Base-by-base conservation (phyloP, 352 stramenopile genomes). In the Poterioochromonas sp. region DNA sequence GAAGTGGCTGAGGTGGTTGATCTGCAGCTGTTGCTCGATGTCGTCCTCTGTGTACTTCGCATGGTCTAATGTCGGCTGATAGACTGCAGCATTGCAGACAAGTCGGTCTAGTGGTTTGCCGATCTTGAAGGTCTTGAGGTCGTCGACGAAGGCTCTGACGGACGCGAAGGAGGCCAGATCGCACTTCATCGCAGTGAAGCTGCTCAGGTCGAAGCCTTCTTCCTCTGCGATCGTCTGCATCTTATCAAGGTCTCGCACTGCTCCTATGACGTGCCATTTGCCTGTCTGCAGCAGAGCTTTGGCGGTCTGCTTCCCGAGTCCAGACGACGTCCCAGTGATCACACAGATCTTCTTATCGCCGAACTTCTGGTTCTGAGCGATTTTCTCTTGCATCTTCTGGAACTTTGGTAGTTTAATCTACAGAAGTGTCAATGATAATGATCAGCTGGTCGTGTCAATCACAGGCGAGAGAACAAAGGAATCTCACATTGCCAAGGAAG, bases 61-160 rank as follows among this genome's bases (percentile, higher is more conserved):
- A 78, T 90, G 84, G 20, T 37, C 18, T 26, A 90, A 80, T 29
- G 84, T 83, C 41, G 88, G 88, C 78, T 90, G 87, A 81, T 92
- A 94, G 18, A 93, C 87, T 62, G 87, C 89, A 60, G 89, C 88
- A 82, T 94, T 94, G 80, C 89, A 94, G 47, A 94, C 85, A 51
- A 93, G 83, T 41, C 85, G 81, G 83, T 91, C 88, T 65, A 90
- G 84, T 1, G 87, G 87, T 65, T 90, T 83, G n/a, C 70, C 84
- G 79, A 68, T 44, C n/a, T 74, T 60, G 29, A 60, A 51, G 3
- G 12, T 12, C 47, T 51, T 15, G 5, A 74, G 54, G 12, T 90
- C 82, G 1, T 88, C 76, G 60, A 84, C 88, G 82, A 94, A 94
- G 62, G 90, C 81, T 22, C 86, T 79, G 15, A 93, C 88, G 71